Evolutionary conservation across 176 grass and related monocot genomes (phyloP), one percentile per base, ranked within the genome.

Genomic region (Guadua angustifolia): DNA sequence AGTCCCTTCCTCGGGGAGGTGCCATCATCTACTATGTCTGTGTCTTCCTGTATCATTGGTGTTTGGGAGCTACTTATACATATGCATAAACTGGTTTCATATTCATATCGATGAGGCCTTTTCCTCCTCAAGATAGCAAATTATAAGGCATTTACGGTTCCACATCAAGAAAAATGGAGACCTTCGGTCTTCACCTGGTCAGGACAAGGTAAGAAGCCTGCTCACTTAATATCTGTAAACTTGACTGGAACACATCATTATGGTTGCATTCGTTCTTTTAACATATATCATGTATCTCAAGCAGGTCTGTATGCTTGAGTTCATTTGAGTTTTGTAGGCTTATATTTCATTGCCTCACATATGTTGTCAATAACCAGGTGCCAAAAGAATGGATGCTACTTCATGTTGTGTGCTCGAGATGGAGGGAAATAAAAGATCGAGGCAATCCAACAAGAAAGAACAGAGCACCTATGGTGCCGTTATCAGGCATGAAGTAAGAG

Each of bases 41-140:
- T 3, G 91, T 99, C 55, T 99, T 99, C 77, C 75, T 92, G 17
- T 99, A 39, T 99, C 93, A 7, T 50, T 99, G 65, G 86, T 99
- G 52, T 99, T 99, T 55, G 93, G 97, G 42, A 99, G 89, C 86
- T 99, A 99, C 91, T 49, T 99, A 22, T 99, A 99, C 46, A 60
- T 99, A 26, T 99, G 97, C 78, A 92, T 99, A 87, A 99, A 99
- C 39, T 99, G 93, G 97, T 96, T 99, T 17, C 86, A 92, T 44
- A 95, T 99, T 33, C 97, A 99, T 79, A 94, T 99, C 14, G 97
- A 99, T 39, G 97, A 99, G 84, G 97, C 97, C 18, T 99, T 99
- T 67, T 99, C 97, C 52, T 99, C 97, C 1, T 79, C 44, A n/a
- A n/a, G n/a, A 99, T 99, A 77, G 96, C 96, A 39, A 99, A 99